Conservation (phyloP, 2,329 filamentous ascomycete genomes). For the Fusarium lyarnte region DNA sequence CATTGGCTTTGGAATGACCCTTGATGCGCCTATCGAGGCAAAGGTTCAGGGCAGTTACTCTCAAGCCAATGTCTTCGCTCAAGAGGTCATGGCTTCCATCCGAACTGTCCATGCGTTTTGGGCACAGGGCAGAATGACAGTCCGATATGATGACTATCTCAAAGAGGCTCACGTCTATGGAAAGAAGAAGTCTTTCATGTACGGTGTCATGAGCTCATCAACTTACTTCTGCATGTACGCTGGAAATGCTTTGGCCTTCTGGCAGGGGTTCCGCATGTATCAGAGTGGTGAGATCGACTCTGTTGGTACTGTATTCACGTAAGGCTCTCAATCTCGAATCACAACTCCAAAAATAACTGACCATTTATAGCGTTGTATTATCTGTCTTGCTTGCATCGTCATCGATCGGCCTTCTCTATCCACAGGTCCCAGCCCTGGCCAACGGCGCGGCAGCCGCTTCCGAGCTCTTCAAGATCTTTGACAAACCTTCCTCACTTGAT, state of each 20-base stretch:
- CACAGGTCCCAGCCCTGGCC: conserved; percentile 19
- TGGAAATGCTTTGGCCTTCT: conserved; percentile 54
- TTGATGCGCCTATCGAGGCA: conserved; percentile 45
- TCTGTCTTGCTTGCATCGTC: conserved; percentile 27
- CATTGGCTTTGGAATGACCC: conserved; percentile 38
- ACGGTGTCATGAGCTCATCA: conserved; percentile 48
- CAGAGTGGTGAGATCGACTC: conserved; percentile 48
- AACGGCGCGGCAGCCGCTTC: conserved; percentile 29
- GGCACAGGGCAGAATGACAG: conserved; percentile 49
- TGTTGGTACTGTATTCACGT: conserved; percentile 53
- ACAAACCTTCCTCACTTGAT: conserved; percentile 23
- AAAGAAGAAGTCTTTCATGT: conserved; percentile 50
- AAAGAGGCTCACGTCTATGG: conserved; percentile 47
- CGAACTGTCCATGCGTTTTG: conserved; percentile 56
- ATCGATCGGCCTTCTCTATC: conserved; percentile 12
- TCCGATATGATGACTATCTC: conserved; percentile 50
- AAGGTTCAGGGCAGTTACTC: conserved; percentile 45
- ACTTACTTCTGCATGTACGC: conserved; percentile 53
- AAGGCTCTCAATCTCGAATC: not conserved
- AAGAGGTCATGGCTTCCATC: conserved; percentile 49
- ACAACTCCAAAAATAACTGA: not conserved
- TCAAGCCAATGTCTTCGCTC: conserved; percentile 46
- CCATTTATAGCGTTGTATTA: not conserved
- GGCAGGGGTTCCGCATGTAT: conserved; percentile 53
- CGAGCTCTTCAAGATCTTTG: conserved; percentile 25